Conservation (phyloP, 2,329 filamentous ascomycete species). For the Camillea tinctor region DNA sequence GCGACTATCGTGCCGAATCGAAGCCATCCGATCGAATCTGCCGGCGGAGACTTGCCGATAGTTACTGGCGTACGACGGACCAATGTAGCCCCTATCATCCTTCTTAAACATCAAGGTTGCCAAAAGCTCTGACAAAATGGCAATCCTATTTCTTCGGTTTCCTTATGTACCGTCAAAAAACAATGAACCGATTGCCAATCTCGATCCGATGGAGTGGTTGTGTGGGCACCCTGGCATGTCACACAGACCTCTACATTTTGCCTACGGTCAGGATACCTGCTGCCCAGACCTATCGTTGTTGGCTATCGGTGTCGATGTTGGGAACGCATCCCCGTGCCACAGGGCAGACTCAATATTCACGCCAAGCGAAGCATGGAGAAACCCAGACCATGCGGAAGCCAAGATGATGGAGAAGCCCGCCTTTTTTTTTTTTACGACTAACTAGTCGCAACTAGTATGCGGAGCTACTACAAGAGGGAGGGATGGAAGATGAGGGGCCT, state of each 20-base stretch:
- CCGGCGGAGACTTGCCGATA: background rate
- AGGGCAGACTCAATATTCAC: no score
- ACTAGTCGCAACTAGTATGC: background rate
- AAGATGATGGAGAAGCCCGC: background rate
- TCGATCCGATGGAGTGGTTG: background rate
- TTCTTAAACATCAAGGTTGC: background rate
- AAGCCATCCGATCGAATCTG: background rate
- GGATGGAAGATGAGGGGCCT: background rate
- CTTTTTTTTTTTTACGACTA: background rate
- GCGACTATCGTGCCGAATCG: background rate
- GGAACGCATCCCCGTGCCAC: no score
- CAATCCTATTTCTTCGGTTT: background rate
- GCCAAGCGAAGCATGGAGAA: background rate
- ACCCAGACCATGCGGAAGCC: background rate
- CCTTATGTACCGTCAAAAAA: background rate
- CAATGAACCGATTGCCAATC: background rate
- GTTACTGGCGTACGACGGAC: background rate
- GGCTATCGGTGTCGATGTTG: no score
- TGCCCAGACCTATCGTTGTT: no score
- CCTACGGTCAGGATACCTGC: background rate
- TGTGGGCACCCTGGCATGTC: background rate
- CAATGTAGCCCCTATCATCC: background rate
- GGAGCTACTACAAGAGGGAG: background rate
- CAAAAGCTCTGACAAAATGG: background rate
- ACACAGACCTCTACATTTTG: background rate